Evolutionary conservation across 2,329 filamentous ascomycete genomes (phyloP), one percentile per base, ranked within the genome.

Genomic region (Aspergillus pseudoglaucus): DNA sequence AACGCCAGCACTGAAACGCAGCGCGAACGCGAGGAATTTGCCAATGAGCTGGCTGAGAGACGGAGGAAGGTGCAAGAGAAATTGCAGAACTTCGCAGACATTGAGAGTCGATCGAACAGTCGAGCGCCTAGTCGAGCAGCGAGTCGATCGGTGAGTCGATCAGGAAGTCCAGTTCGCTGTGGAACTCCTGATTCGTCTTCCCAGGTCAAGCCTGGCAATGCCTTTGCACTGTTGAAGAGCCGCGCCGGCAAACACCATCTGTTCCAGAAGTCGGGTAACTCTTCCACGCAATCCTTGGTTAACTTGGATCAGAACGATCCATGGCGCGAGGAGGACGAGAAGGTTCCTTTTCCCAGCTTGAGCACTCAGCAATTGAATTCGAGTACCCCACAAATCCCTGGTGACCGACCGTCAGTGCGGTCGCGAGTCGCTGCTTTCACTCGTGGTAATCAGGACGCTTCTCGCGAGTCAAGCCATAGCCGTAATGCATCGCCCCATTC

Each of bases 21-120:
- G 54, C 66, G 64, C 46, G 74, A 77, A 50, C 69, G 72, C 15
- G 70, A 74, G 48, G 72, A 72, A 23, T 74, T 77, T 47, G 73
- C 67, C 7, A 69, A 68, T 32, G 74, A 76, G 51, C 61, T 77
- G 14, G 74, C 74, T 1, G 71, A 75, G 56, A 64, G 74, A 45
- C 67, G 73, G 45, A 64, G 66, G 44, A 70, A 64, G 47, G 73
- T 77, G 41, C 72, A 75, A 53, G 74, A 76, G 51, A 75, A 74
- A 49, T 55, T 77, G 17, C 68, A 66, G 47, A 70, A 61, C 38
- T 67, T 71, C 33, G 65, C 64, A 8, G 72, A 74, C 39, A 65
- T 52, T 45, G 69, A 70, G 44, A 74, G 69, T 48, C 60, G 72
- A 45, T 71, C 73, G 3, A 63, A 59, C 38, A 75, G 72, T 51